These are phyloP conservation scores for Coleophoma cylindrospora DNA, from an alignment of 2,329 filamentous ascomycete species.

Conservation along the genomic window DNA sequence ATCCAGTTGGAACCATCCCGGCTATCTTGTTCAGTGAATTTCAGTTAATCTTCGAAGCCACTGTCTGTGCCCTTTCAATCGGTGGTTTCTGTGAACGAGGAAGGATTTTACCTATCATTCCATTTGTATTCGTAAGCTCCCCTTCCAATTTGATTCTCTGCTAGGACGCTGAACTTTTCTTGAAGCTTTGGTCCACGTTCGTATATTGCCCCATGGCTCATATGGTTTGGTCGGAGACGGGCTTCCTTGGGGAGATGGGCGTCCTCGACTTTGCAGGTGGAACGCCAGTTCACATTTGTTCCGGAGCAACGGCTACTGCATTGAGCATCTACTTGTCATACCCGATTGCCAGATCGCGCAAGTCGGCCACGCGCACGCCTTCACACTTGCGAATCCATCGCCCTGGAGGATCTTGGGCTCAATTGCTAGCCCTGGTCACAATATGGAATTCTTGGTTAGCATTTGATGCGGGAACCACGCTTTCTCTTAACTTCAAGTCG, in stretches of 20 bases:
- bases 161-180: neutral
- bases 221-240: slow-evolving; percentile 73
- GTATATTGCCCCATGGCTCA: slow-evolving; percentile 72
- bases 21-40: slow-evolving; percentile 64
- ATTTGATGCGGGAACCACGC: slow-evolving; percentile 85
- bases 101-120: slow-evolving; percentile 55
- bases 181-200: slow-evolving; percentile 54
- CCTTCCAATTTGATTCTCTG: no score
- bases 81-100: slow-evolving; percentile 58
- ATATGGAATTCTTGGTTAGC: slow-evolving; percentile 97
- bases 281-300: slow-evolving; percentile 71
- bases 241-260: slow-evolving; percentile 65
- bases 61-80: slow-evolving; percentile 44
- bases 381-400: slow-evolving; percentile 54
- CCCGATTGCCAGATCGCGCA: slow-evolving; percentile 56
- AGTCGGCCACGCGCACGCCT: slow-evolving; percentile 35
- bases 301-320: slow-evolving; percentile 65
- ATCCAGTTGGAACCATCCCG: slow-evolving; percentile 54
- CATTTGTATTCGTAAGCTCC: slow-evolving; percentile 57
- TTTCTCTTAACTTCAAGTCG: slow-evolving; percentile 78
- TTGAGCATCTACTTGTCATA: slow-evolving; percentile 71
- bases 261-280: slow-evolving; percentile 72
- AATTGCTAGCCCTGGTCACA: slow-evolving; percentile 69
- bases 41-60: slow-evolving; percentile 55
- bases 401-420: slow-evolving; percentile 69